Evolutionary conservation across 768 basidiomycete species (phyloP).

Genomic region (Naganishia vishniacii): DNA sequence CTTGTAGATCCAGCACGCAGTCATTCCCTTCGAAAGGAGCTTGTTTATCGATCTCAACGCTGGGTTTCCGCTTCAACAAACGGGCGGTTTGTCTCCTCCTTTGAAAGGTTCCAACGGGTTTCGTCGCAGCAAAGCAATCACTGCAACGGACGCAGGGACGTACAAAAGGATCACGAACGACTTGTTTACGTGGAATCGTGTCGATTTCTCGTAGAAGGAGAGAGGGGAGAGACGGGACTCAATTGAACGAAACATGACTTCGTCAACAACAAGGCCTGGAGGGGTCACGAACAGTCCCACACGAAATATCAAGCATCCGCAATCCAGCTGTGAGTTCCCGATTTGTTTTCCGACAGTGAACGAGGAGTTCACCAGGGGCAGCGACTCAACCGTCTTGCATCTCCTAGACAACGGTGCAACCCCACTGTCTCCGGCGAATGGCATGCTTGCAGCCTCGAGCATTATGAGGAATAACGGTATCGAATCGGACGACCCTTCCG

Average conservation of each 20-base stretch:
- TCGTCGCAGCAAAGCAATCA: too few relatives aligned
- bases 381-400: neutral
- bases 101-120: neutral
- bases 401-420: conserved; percentile 44
- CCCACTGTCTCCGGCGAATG: conserved; percentile 32
- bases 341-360: too few relatives aligned
- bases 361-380: too few relatives aligned
- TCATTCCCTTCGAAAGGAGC: neutral
- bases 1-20: too few relatives aligned
- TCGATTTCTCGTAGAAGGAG: neutral
- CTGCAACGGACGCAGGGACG: neutral
- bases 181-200: too few relatives aligned
- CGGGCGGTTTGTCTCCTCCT: conserved; percentile 6
- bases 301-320: conserved; percentile 47
- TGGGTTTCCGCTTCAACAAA: neutral
- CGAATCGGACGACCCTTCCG: conserved; percentile 21
- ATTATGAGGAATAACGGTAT: neutral
- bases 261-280: conserved; percentile 13
- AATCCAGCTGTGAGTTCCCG: conserved; percentile 41
- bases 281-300: conserved; percentile 23
- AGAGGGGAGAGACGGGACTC: conserved; percentile 1
- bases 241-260: conserved; percentile 1
- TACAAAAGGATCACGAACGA: conserved; percentile 2
- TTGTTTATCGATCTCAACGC: neutral
- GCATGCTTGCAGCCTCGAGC: neutral